A percentile compares a stretch with the other conserved stretches of the same genome.
These are phyloP conservation scores for Venturia carpophila DNA, from an alignment of 2,329 filamentous ascomycete species.

Conservation along the genomic window DNA sequence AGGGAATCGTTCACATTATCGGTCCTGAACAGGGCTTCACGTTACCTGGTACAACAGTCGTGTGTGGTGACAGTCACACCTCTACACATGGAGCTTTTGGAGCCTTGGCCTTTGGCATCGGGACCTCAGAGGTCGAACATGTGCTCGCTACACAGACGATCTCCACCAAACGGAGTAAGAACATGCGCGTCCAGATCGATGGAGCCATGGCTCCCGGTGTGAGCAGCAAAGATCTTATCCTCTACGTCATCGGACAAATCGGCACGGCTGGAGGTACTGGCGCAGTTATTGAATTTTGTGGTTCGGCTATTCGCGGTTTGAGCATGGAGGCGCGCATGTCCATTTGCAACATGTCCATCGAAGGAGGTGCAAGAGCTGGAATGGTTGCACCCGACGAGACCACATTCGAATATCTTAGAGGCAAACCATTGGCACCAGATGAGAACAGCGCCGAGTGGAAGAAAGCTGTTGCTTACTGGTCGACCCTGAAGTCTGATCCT, in stretches of 20 bases:
- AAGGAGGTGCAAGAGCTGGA: constrained; percentile 87
- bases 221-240: constrained; percentile 90
- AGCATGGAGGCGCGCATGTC: constrained; percentile 99
- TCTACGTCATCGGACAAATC: constrained; percentile 87
- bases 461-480: constrained; percentile 82
- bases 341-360: constrained; percentile 99
- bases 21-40: constrained; percentile 98
- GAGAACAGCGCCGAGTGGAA: constrained; percentile 82
- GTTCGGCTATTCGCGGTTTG: constrained; percentile 78
- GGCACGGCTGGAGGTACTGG: constrained; percentile 93
- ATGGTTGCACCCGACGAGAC: constrained; percentile 94
- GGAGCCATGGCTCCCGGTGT: constrained; percentile 85
- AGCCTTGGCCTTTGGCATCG: constrained; percentile 90
- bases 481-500: constrained; percentile 73
- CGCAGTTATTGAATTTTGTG: constrained; percentile 94
- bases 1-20: constrained; percentile 98
- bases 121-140: constrained; percentile 97
- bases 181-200: constrained; percentile 96
- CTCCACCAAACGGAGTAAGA: constrained; percentile 91
- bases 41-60: constrained; percentile 89
- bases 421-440: constrained; percentile 78
- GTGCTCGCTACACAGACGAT: constrained; percentile 94
- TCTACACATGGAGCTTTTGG: constrained; percentile 97
- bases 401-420: constrained; percentile 93
- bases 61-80: constrained; percentile 96